Percentiles rank a stretch among this genome's conserved stretches.
Conservation (phyloP, 2,329 filamentous ascomycete species). For the Alternaria sp. region DNA sequence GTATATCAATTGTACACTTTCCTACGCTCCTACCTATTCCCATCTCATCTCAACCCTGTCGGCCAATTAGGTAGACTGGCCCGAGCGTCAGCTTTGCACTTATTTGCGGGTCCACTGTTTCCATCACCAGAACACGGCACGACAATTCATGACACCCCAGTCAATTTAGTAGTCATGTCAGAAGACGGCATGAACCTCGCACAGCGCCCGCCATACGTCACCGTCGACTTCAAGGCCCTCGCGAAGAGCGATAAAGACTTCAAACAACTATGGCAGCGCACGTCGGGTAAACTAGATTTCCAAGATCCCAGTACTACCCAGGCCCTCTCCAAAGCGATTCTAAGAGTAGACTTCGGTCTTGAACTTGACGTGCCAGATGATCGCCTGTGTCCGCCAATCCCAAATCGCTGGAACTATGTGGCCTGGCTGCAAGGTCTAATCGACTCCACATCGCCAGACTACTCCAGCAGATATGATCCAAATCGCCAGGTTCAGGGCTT, state of each 20-base stretch:
- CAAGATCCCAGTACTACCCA: conserved; percentile 77
- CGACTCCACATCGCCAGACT: conserved; percentile 68
- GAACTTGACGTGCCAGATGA: conserved; percentile 75
- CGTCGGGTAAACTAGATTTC: conserved; percentile 76
- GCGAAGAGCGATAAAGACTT: conserved; percentile 68
- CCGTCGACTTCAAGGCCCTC: conserved; percentile 70
- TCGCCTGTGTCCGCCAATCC: conserved; percentile 84
- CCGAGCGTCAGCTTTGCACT: conserved; percentile 20
- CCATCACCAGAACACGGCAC: conserved; percentile 8
- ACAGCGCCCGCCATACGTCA: conserved; percentile 58
- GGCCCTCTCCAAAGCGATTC: conserved; percentile 79
- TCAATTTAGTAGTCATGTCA: background rate
- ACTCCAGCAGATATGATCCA: conserved; percentile 57
- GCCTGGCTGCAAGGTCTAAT: conserved; percentile 86
- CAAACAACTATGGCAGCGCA: conserved; percentile 57
- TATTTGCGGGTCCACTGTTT: background rate
- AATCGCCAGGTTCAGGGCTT: conserved; percentile 71
- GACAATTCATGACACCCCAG: background rate
- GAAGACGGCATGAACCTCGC: conserved; percentile 29
- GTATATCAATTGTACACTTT: conserved; percentile 30
- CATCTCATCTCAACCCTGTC: conserved; percentile 3
- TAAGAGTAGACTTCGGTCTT: conserved; percentile 79
- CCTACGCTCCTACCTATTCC: conserved; percentile 4
- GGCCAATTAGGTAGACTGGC: conserved; percentile 35
- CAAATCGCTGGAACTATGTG: conserved; percentile 82